Percentiles rank a stretch among this genome's conserved stretches.
Conservation (phyloP, 352 stramenopile genomes). For the Phytophthora sp. region DNA sequence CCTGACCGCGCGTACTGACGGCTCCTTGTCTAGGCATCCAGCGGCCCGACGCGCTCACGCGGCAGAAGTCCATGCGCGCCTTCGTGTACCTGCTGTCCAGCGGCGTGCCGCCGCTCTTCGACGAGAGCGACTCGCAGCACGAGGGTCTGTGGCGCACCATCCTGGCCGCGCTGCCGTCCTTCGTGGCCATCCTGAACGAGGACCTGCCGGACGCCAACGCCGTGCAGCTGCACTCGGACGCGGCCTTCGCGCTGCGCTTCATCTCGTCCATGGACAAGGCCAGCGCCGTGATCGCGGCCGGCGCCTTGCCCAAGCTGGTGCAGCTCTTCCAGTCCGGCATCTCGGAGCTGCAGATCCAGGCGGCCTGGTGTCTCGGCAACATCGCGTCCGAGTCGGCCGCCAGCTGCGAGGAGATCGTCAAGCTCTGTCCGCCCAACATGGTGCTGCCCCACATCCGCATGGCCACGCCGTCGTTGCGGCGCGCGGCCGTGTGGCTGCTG, state of each 20-base stretch:
- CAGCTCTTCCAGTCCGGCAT: conserved; percentile 88
- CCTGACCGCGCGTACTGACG: background rate
- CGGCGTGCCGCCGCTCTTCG: conserved; percentile 84
- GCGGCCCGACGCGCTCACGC: conserved; percentile 70
- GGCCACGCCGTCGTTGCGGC: conserved; percentile 76
- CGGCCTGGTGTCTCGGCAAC: conserved; percentile 87
- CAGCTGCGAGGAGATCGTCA: conserved; percentile 79
- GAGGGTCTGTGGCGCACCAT: conserved; percentile 83
- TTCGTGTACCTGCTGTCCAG: conserved; percentile 90
- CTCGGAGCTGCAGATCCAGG: conserved; percentile 89
- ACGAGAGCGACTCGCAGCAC: conserved; percentile 86
- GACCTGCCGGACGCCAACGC: conserved; percentile 62
- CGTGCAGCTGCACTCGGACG: conserved; percentile 85
- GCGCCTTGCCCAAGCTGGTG: conserved; percentile 78
- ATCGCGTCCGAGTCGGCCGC: conserved; percentile 78
- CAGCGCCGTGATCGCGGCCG: conserved; percentile 67
- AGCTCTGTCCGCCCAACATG: conserved; percentile 64
- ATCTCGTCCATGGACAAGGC: conserved; percentile 91
- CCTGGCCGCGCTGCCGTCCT: conserved; percentile 77
- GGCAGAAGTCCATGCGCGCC: conserved; percentile 85
- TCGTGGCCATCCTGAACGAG: conserved; percentile 81
- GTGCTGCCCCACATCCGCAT: conserved; percentile 88
- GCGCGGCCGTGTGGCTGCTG: conserved; percentile 82
- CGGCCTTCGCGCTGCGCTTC: conserved; percentile 86
- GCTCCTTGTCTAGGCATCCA: conserved; percentile 62